Base-by-base conservation (phyloP, 1,284 basidiomycete species). In the Schizophyllum amplum region DNA sequence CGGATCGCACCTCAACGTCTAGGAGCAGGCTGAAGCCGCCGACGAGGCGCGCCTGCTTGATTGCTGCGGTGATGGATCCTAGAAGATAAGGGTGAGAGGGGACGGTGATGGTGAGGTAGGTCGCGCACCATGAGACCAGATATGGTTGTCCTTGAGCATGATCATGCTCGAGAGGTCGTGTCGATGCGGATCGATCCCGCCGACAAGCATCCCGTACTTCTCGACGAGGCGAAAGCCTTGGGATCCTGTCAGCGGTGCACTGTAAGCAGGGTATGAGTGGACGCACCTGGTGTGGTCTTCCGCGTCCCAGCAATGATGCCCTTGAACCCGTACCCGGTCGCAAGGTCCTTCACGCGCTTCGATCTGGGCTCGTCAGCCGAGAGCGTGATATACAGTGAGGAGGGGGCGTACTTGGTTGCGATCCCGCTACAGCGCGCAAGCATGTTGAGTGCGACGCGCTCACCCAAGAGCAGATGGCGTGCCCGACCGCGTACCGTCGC, bases 141-240 rank as follows among this genome's bases (percentile, higher is more conserved):
- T 94, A 69, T 99, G 97, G 70, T 99, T 99, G 69, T 99, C 96
- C 74, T 99, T 99, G 67, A 99, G 84, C 96, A 99, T 99, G 68
- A 99, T 96, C 96, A 99, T 99, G 69, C 90, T 93, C 46, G 91
- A 94, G 27, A 99, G 79, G 72, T 98, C 95, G 67, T 98, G 90
- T n/a, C 97, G 82, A 75, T 99, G 97, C 20, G 92, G 79, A 71
- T 99, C 97, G 62, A 98, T 90, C 4, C 96, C 97, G 23, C 97
- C 96, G 24, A 99, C 93, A 51, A 98, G 76, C 97, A 99, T 99
- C 7, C 90, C 97, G 70, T 99, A 98, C 73, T 99, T 99, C 72
- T 99, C 96, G 4, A 99, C 95, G 17, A 98, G 78, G 52, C 97
- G 80, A 76, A 99, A 99, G 0, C 94, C 92, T 82, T 65, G 9